Conservation (phyloP, 305 asterid species). For the Euphrasia arctica region DNA sequence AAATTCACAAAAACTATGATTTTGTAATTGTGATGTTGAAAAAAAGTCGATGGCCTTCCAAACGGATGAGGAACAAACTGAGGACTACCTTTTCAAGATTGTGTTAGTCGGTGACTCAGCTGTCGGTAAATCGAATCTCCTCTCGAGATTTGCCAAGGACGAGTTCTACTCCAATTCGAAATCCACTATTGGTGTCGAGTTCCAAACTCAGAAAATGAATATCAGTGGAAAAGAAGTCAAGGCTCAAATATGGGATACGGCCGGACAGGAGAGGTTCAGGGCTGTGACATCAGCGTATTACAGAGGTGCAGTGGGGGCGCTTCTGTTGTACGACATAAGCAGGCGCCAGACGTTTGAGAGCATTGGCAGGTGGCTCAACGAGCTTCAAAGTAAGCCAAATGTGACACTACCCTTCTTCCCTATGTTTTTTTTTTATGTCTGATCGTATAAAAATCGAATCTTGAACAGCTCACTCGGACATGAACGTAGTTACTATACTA, state of each 20-base stretch:
- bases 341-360: constrained; percentile 49
- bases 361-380: constrained; percentile 47
- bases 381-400: constrained; percentile 44
- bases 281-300: constrained; percentile 67
- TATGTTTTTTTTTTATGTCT: not conserved
- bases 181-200: constrained; percentile 85
- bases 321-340: constrained; percentile 54
- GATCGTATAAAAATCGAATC: not conserved
- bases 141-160: constrained; percentile 73
- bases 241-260: constrained; percentile 67
- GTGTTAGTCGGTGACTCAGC: constrained; percentile 85
- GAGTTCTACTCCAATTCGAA: constrained; percentile 75
- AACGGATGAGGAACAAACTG: constrained; percentile 61
- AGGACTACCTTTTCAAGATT: constrained; percentile 85
- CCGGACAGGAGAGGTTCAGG: constrained; percentile 60
- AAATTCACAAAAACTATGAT: constrained; percentile 25
- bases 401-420: not conserved
- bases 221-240: constrained; percentile 73
- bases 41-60: constrained; percentile 40
- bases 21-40: constrained; percentile 26
- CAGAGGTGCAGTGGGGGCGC: constrained; percentile 69
- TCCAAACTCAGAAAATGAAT: constrained; percentile 69
- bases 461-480: constrained; percentile 47
- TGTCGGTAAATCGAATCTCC: constrained; percentile 84
- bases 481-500: constrained; percentile 52